Evolutionary conservation across 805 yeast genomes (phyloP), one percentile per base, ranked within the genome.

Genomic region (Candida odintsovae): DNA sequence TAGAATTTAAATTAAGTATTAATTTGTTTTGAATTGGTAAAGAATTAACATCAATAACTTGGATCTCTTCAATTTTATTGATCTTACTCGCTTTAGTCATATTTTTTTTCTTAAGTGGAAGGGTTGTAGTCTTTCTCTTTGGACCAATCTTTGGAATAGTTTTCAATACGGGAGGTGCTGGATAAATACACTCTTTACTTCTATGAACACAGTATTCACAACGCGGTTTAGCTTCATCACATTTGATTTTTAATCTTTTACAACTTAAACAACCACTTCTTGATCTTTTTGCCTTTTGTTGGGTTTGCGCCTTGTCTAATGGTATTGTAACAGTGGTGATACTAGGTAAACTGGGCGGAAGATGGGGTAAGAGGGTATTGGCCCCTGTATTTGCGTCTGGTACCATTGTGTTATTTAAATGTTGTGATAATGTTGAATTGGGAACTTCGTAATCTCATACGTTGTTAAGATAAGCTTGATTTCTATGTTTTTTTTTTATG

Each of bases 241-340:
- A 90, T 63, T 90, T 90, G 38, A 92, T 96, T 42, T 97, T 72
- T 54, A 97, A 75, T 53, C 77, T 77, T 62, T 90, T 90, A 67
- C 98, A 90, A 7, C 94, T 86, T 29, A 80, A 72, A 66, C 98
- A 90, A 1, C 98, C 97, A 45, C 79, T 81, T 46, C 95, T 76
- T 18, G 95, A 86, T 62, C 90, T 88, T 26, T 23, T 45, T 15
- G 10, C 12, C 16, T 4, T 18, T 19, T 28, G 16, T 19, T 42
- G 18, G 8, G 20, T 33, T 4, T 5, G 18, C 6, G 20, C 3
- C 20, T 33, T 16, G 7, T 7, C n/a, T 3, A 13, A 4, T 13
- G 31, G n/a, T 12, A 11, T 4, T 13, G n/a, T 7, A 28, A 4
- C 31, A 28, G n/a, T 33, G 36, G 36, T 8, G 18, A 31, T 15